Conservation (phyloP, 2,329 filamentous ascomycete genomes). For the Zalaria sp. region DNA sequence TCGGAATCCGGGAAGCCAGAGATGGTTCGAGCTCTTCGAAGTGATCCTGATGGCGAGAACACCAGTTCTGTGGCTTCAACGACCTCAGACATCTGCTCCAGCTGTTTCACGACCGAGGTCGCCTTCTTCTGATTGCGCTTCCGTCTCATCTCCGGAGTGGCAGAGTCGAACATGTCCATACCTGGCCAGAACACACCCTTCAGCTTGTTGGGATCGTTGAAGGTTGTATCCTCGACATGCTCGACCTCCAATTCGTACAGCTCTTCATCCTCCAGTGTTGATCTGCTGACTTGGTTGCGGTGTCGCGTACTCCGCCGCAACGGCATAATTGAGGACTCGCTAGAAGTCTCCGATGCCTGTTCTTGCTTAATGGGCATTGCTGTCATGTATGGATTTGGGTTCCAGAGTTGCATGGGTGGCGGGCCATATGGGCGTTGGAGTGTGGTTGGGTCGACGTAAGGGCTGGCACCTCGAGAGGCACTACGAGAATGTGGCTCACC, state of each 20-base stretch:
- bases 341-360: constrained; percentile 10
- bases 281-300: not conserved
- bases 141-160: constrained; percentile 56
- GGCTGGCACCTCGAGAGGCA: not conserved
- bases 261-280: constrained; percentile 7
- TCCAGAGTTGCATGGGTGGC: not conserved
- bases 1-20: constrained; percentile 29
- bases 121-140: constrained; percentile 70
- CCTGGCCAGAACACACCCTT: constrained; percentile 65
- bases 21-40: constrained; percentile 29
- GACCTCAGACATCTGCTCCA: constrained; percentile 49
- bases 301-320: not conserved
- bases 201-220: constrained; percentile 35
- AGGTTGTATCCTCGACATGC: constrained; percentile 4
- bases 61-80: constrained; percentile 53
- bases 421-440: not conserved
- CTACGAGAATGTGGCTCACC: constrained; percentile 6
- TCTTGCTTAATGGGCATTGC: constrained; percentile 6
- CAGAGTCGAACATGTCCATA: constrained; percentile 72
- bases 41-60: constrained; percentile 33
- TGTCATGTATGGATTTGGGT: not conserved
- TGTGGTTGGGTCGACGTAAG: not conserved
- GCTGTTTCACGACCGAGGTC: constrained; percentile 51
- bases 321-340: not conserved
- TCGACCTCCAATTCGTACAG: constrained; percentile 13